Evolutionary conservation across 106 monocot species (phyloP).

Genomic region (Posidonia australis): DNA sequence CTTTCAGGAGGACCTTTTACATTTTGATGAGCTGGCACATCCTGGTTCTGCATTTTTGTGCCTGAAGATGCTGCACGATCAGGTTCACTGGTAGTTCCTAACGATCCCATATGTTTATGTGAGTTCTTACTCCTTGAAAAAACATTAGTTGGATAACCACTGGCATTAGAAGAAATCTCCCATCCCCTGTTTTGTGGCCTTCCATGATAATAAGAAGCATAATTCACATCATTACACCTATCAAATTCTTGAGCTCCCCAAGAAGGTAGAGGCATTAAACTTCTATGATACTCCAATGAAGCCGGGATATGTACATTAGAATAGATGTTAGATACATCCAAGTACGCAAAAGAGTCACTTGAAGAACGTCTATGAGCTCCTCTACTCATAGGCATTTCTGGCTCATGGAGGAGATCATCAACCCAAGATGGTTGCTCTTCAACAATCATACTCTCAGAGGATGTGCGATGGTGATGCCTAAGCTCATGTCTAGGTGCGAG

Average conservation of each 20-base stretch:
- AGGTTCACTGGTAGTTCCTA: conserved; percentile 17
- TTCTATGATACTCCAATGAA: conserved; percentile 20
- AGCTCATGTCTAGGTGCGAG: background rate
- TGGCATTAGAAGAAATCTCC: conserved; percentile 22
- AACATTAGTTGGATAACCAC: conserved; percentile 12
- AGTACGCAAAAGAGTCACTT: conserved; percentile 82
- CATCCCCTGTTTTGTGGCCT: conserved; percentile 30
- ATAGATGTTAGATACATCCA: conserved; percentile 31
- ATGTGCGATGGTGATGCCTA: conserved; percentile 57
- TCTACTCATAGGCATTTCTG: conserved; percentile 63
- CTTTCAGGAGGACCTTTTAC: conserved; percentile 15
- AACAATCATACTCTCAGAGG: conserved; percentile 73
- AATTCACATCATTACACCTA: conserved; percentile 12
- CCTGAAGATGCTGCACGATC: conserved; percentile 7
- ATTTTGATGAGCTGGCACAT: conserved; percentile 19
- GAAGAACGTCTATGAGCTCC: conserved; percentile 76
- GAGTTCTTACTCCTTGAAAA: conserved; percentile 22
- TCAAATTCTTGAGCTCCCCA: conserved; percentile 34
- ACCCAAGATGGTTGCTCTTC: conserved; percentile 97
- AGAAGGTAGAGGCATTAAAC: conserved; percentile 8
- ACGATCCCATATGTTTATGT: conserved; percentile 9
- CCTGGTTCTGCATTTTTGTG: conserved; percentile 22
- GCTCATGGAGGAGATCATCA: conserved; percentile 87
- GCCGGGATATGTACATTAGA: conserved; percentile 23
- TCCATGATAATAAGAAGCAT: conserved; percentile 13